phyloP scores from a whole-genome alignment of 2,329 filamentous ascomycete genomes.

The Clonostachys chloroleuca region DNA sequence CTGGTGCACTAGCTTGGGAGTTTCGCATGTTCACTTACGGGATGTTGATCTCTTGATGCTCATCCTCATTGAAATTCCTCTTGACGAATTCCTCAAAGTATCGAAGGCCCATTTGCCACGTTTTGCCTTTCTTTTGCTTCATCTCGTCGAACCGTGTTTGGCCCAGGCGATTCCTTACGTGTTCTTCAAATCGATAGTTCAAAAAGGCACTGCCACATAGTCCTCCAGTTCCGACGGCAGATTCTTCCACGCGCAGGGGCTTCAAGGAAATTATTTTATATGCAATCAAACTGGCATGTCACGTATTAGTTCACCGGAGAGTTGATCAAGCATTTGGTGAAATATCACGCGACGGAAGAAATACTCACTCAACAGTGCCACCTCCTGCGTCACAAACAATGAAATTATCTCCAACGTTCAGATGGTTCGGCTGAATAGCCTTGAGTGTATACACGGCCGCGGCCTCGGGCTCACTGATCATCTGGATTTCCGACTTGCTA shows the following conservation, averaged over 20 bases:
- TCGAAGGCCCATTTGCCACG: conserved; percentile 73
- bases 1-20: neutral
- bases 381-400: conserved; percentile 60
- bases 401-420: conserved; percentile 64
- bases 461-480: conserved; percentile 78
- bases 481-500: conserved; percentile 62
- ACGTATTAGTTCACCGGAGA: too few relatives aligned
- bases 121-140: conserved; percentile 73
- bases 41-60: conserved; percentile 72
- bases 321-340: too few relatives aligned
- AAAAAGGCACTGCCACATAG: conserved; percentile 76
- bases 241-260: conserved; percentile 72
- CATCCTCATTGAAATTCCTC: conserved; percentile 76
- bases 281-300: conserved; percentile 56
- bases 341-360: neutral
- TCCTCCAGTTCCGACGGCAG: conserved; percentile 73
- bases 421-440: conserved; percentile 70
- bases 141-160: conserved; percentile 66
- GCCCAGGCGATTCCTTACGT: conserved; percentile 65
- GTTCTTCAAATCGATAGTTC: conserved; percentile 77
- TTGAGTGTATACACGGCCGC: conserved; percentile 77
- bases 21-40: conserved; percentile 41
- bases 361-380: conserved; percentile 61
- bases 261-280: conserved; percentile 74
- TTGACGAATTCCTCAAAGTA: conserved; percentile 87